These are phyloP conservation scores for Globisporangium irregulare DNA, from an alignment of 352 stramenopile species.

Conservation along the genomic window DNA sequence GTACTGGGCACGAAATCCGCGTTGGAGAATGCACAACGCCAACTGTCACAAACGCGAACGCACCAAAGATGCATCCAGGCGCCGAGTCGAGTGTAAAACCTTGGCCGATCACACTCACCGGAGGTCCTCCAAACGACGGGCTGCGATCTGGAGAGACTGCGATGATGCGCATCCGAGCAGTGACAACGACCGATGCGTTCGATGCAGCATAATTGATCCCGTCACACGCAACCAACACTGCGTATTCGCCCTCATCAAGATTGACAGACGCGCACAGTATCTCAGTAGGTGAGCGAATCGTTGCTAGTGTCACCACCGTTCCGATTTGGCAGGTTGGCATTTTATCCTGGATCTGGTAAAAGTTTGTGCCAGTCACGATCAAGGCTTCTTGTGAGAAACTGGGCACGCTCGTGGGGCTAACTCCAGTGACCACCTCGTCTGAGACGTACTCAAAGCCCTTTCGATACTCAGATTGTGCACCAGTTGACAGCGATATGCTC, in stretches of 20 bases:
- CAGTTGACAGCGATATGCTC: slow-evolving; percentile 17
- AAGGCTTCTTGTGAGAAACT: slow-evolving; percentile 15
- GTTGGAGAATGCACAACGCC: slow-evolving; percentile 14
- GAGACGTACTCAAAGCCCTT: slow-evolving; percentile 19
- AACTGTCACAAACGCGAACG: neutral
- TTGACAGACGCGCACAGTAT: slow-evolving; percentile 16
- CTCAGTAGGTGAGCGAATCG: slow-evolving; percentile 25
- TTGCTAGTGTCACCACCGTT: slow-evolving; percentile 16
- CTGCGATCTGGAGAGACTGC: slow-evolving; percentile 21
- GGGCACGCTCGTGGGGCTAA: slow-evolving; percentile 17
- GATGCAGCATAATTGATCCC: slow-evolving; percentile 33
- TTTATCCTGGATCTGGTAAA: slow-evolving; percentile 13
- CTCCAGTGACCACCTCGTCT: slow-evolving; percentile 28
- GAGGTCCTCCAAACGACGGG: slow-evolving; percentile 18
- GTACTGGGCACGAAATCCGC: slow-evolving; percentile 19
- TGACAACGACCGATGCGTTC: slow-evolving; percentile 14
- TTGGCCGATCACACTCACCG: slow-evolving; percentile 24
- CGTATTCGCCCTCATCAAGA: slow-evolving; percentile 20
- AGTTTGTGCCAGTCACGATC: slow-evolving; percentile 26
- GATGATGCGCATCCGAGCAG: slow-evolving; percentile 21
- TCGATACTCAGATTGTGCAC: neutral
- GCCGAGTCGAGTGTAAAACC: slow-evolving; percentile 14
- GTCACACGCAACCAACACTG: slow-evolving; percentile 34
- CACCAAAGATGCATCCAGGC: slow-evolving; percentile 28
- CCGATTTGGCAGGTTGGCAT: slow-evolving; percentile 30